A percentile compares a stretch with the other conserved stretches of the same genome.
Evolutionary conservation across 2,329 filamentous ascomycete species (phyloP).

Genomic region (Fusarium sp.): DNA sequence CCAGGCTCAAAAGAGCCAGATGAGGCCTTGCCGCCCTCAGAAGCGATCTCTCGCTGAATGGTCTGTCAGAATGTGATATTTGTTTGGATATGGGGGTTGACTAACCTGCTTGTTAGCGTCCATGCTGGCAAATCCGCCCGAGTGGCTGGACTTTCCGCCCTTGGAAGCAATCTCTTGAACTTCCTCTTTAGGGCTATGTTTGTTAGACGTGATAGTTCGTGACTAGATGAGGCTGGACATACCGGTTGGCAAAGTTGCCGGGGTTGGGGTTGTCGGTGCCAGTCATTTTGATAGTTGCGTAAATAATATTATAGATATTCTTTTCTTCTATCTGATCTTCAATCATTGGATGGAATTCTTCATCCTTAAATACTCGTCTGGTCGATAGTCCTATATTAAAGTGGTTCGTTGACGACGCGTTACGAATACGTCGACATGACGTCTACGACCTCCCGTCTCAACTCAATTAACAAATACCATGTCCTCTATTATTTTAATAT

Average conservation of each 20-base stretch:
- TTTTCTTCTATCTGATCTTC: too few relatives aligned
- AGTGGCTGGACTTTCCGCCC: conserved; percentile 52
- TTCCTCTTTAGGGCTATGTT: conserved; percentile 52
- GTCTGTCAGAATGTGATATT: not conserved
- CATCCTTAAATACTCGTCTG: not conserved
- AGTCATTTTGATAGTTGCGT: conserved; percentile 29
- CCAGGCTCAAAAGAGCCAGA: conserved; percentile 64
- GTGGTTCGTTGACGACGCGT: not conserved
- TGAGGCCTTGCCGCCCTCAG: conserved; percentile 62
- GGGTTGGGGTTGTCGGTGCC: conserved; percentile 39
- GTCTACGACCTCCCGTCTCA: too few relatives aligned
- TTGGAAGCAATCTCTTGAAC: conserved; percentile 54
- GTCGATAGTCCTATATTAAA: not conserved
- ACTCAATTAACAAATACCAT: not conserved
- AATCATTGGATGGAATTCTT: fast-evolving
- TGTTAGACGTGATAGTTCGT: not conserved
- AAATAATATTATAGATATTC: too few relatives aligned
- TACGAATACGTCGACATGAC: not conserved
- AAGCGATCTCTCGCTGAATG: conserved; percentile 59
- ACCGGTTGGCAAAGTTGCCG: conserved; percentile 45
- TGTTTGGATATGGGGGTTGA: conserved; percentile 29
- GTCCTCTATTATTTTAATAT: not conserved
- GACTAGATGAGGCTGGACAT: not conserved
- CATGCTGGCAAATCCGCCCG: conserved; percentile 53
- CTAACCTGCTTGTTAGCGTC: conserved; percentile 53